Evolutionary conservation across 805 yeast species (phyloP), one percentile per base, ranked within the genome.

Genomic region (Saturnispora halmiae): DNA sequence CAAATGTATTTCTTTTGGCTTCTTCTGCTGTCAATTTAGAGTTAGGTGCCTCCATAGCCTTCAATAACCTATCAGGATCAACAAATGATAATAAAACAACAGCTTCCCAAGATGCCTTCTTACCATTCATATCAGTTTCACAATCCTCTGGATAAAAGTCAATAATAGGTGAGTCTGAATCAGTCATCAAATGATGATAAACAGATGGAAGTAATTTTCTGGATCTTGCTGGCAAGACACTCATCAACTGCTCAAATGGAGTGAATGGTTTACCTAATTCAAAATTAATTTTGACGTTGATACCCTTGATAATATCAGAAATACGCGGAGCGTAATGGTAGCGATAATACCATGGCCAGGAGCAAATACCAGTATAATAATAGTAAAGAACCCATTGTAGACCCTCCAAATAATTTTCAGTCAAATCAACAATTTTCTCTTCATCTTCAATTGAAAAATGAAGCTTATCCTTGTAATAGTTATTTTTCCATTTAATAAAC

Each of bases 41-140:
- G 43, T 84, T 82, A 31, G 70, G 61, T 2, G 94, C 84, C 36
- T 63, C 66, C 73, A 92, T 73, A 1, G 90, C 90, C 3, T 69
- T 77, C 25, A 81, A 64, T 42, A 92, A 69, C 45, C 92, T 71
- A 24, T 73, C 61, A 53, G 82, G 86, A 50, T 92, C 96, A 34
- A 92, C 96, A 68, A 92, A 92, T 4, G 94, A 79, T 44, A 92
- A 72, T 52, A 85, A 72, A 6, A 92, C 95, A 42, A 92, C 96
- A 9, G 96, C 96, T 64, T 92, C 97, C 98, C 98, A 92, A 37
- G 86, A 81, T 2, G 92, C 94, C 41, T 87, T 84, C 59, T 92
- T 92, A 33, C 97, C 98, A 57, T 92, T 92, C 73, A 77, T 71
- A 64, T 92, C 98, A 27, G 84, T 70, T 39, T 79, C 84, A 42